phyloP scores from a whole-genome alignment of 495 filamentous ascomycete species.

The Aspergillus cristatus region DNA sequence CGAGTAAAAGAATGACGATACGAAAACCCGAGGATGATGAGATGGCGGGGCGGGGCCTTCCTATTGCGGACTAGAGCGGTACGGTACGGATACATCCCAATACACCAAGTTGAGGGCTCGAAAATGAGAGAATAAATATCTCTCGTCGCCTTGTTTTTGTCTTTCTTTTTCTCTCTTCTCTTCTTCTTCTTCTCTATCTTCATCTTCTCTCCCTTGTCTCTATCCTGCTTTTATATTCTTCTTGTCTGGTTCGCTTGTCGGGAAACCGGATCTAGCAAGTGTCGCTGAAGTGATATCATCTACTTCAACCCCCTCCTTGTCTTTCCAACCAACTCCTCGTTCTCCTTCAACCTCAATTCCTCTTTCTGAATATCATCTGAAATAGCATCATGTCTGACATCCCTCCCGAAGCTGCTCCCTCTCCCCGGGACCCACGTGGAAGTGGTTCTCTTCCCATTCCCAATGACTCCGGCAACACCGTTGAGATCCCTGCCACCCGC shows the following conservation, averaged over 20 bases:
- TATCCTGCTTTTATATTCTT: neutral
- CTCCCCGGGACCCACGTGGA: slow-evolving; percentile 19
- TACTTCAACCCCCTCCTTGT: slow-evolving; percentile 4
- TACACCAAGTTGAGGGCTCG: no score
- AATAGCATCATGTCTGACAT: slow-evolving; percentile 50
- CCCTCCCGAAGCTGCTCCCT: slow-evolving; percentile 24
- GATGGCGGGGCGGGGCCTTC: neutral
- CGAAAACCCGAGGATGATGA: no score
- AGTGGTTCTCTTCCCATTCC: slow-evolving; percentile 40
- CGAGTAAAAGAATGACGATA: no score
- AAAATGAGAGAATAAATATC: no score
- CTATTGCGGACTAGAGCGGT: neutral
- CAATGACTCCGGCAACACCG: slow-evolving; percentile 39
- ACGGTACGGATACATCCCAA: neutral
- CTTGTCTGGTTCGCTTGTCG: neutral
- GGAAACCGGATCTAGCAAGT: neutral
- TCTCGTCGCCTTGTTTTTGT: slow-evolving; percentile 10
- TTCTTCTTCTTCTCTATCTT: slow-evolving; percentile 7
- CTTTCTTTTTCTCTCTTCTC: no score
- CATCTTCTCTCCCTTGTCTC: slow-evolving; percentile 7
- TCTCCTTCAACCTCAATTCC: slow-evolving; percentile 2
- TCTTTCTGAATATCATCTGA: neutral
- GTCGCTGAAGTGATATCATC: slow-evolving; percentile 1
- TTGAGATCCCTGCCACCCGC: slow-evolving; percentile 64
- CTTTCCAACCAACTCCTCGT: slow-evolving; percentile 2